phyloP scores from a whole-genome alignment of 164 flowering plant genomes.

The Houttuynia cordata region DNA sequence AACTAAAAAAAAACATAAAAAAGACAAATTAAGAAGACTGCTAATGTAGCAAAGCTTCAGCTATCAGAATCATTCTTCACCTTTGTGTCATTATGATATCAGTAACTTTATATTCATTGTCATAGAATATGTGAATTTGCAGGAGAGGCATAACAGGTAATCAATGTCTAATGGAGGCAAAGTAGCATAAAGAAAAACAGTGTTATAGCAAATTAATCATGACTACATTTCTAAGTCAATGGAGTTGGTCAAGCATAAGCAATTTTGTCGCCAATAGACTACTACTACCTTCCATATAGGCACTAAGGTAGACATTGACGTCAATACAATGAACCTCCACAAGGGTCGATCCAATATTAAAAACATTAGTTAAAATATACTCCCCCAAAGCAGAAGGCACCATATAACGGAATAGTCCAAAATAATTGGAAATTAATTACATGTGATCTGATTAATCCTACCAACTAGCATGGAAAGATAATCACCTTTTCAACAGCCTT shows the following conservation, averaged over 20 bases:
- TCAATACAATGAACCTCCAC: no score
- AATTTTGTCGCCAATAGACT: not conserved
- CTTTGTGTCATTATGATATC: not conserved
- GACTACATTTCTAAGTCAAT: not conserved
- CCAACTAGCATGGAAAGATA: no score
- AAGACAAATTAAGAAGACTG: not conserved
- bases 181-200: not conserved
- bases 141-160: not conserved
- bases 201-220: not conserved
- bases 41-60: not conserved
- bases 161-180: not conserved
- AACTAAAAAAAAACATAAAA: no score
- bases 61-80: not conserved
- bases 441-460: no score
- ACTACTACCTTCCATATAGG: not conserved
- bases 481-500: constrained; percentile 87
- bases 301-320: not conserved
- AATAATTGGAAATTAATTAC: no score
- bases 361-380: no score
- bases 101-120: no score
- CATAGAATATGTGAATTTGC: not conserved
- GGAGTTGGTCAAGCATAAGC: not conserved
- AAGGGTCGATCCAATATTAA: no score
- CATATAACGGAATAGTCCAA: no score
- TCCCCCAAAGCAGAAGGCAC: no score